Conservation (phyloP, 805 yeast species). For the Zygotorulaspora florentina region DNA sequence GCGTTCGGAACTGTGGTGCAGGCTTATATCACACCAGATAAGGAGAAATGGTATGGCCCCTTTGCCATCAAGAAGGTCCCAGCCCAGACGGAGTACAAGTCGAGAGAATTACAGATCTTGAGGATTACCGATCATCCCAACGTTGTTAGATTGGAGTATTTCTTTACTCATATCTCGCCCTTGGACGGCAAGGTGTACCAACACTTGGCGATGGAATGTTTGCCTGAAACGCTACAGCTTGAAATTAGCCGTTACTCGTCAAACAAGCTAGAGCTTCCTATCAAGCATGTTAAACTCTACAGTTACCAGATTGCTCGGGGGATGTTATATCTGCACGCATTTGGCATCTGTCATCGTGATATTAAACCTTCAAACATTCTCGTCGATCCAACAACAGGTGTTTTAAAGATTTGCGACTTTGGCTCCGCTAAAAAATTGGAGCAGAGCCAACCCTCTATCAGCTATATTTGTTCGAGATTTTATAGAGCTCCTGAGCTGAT, state of each 20-base stretch:
- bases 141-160: slow-evolving; percentile 63
- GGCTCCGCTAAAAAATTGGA: slow-evolving; percentile 81
- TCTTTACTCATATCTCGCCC: slow-evolving; percentile 62
- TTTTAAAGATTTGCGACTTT: slow-evolving; percentile 76
- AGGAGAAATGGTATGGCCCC: slow-evolving; percentile 63
- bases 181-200: slow-evolving; percentile 66
- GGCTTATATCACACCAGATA: slow-evolving; percentile 49
- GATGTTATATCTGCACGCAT: slow-evolving; percentile 75
- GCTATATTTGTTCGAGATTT: slow-evolving; percentile 93
- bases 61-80: slow-evolving; percentile 82
- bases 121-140: slow-evolving; percentile 77
- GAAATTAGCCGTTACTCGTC: slow-evolving; percentile 69
- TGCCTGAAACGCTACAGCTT: slow-evolving; percentile 73
- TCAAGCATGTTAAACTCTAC: slow-evolving; percentile 71
- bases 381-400: slow-evolving; percentile 64
- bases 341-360: slow-evolving; percentile 79
- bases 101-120: slow-evolving; percentile 73
- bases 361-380: slow-evolving; percentile 79
- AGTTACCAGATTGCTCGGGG: slow-evolving; percentile 78
- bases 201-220: slow-evolving; percentile 81
- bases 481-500: slow-evolving; percentile 91
- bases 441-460: slow-evolving; percentile 79
- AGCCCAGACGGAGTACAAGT: slow-evolving; percentile 81
- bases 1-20: slow-evolving; percentile 84
- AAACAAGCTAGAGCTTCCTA: slow-evolving; percentile 57